phyloP scores from a whole-genome alignment of 2,329 filamentous ascomycete genomes.

The Corynespora cassiicola region DNA sequence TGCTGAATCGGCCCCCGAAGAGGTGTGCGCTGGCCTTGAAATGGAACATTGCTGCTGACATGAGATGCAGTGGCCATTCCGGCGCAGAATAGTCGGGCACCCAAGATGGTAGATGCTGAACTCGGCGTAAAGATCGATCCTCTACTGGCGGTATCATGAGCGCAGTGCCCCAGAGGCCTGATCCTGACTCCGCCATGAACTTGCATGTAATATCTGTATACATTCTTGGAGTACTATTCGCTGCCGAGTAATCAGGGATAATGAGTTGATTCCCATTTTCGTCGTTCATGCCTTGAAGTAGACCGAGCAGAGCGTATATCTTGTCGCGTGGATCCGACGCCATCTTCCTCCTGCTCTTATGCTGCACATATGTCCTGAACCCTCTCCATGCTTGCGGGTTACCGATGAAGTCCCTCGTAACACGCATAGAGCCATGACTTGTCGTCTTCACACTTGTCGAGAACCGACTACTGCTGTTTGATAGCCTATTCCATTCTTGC shows the following conservation, averaged over 20 bases:
- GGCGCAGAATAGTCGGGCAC: background rate
- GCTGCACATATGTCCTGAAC: background rate
- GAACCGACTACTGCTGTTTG: background rate
- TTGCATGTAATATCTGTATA: slow-evolving; percentile 1
- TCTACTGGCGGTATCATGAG: background rate
- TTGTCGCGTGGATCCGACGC: slow-evolving; percentile 6
- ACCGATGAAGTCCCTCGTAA: background rate
- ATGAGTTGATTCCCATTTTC: slow-evolving; percentile 2
- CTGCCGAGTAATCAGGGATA: background rate
- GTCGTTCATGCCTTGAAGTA: slow-evolving; percentile 1
- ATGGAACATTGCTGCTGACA: slow-evolving; percentile 1
- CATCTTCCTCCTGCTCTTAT: slow-evolving; percentile 1
- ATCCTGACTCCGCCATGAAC: slow-evolving; percentile 1
- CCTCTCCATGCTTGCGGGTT: slow-evolving; percentile 1
- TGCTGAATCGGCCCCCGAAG: background rate
- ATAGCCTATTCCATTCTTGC: background rate
- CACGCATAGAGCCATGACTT: background rate
- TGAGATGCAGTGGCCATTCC: background rate
- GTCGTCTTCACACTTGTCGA: background rate
- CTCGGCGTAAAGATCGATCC: background rate
- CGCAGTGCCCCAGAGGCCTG: background rate
- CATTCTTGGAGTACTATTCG: background rate
- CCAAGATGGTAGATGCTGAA: slow-evolving; percentile 1
- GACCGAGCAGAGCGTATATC: background rate
- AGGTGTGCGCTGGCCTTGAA: slow-evolving; percentile 1